Evolutionary conservation across 202 grass and related monocot species (phyloP), one percentile per base, ranked within the genome.

Genomic region (Panicum virgatum): DNA sequence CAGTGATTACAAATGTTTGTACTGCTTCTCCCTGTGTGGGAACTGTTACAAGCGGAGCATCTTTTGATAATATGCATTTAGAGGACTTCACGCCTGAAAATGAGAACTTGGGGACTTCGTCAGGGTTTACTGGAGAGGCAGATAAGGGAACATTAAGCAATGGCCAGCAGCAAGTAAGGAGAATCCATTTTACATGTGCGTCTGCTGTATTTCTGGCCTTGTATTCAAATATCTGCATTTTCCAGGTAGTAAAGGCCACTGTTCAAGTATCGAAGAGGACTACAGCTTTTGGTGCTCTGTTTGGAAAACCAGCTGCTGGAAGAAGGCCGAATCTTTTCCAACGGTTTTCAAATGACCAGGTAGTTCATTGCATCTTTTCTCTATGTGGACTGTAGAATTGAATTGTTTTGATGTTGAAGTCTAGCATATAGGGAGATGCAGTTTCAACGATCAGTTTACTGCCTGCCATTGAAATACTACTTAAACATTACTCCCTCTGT

Each of bases 211-310:
- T 71, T 89, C 68, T 62, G 44, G 8, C 11, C 7, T 71, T 46
- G 6, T 62, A 26, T 74, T 62, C 78, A 53, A 79, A 61, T 22
- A 60, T 8, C 37, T 83, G 20, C 6, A 46, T 46, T 77, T 22
- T 86, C 54, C 51, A 94, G 91, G 74, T 51, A 83, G 68, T 70
- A 48, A 93, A 83, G 74, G 90, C 80, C 36, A 92, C 85, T 68
- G 90, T 98, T 60, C 96, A 98, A 90, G 75, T 91, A 80, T 57
- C 69, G 9, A 90, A 93, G 73, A 96, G 65, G 15, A 77, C 92
- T 80, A 79, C 89, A 75, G 92, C 88, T 81, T 98, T 98, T 90
- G 92, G 90, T 66, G 85, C 92, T 50, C 83, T 98, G 75, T 93
- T 98, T 75, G 89, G 90, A 63, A 95, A 95, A 83, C 78, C 92